Conservation (phyloP, 768 basidiomycete genomes). For the Mycena latifolia region DNA sequence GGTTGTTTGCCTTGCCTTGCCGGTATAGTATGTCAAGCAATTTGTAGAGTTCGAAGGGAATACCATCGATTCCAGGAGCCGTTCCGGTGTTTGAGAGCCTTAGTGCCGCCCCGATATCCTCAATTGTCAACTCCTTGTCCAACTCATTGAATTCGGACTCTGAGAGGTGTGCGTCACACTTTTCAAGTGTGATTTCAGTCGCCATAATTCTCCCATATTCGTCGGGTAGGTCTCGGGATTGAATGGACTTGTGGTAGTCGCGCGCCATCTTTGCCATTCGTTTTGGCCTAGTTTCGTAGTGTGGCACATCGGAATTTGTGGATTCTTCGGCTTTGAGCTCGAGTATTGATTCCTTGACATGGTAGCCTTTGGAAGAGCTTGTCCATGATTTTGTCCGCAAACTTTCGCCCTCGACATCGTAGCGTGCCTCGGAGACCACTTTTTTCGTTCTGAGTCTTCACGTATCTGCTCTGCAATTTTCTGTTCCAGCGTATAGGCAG, state of each 20-base stretch:
- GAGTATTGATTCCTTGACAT: no score
- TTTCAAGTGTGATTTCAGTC: not conserved
- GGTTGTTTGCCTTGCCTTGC: no score
- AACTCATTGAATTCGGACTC: not conserved
- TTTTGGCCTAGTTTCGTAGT: not conserved
- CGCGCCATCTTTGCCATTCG: not conserved
- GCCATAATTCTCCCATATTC: not conserved
- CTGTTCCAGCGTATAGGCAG: no score
- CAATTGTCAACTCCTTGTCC: not conserved
- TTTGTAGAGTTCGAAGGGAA: not conserved
- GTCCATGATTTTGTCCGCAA: no score
- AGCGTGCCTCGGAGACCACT: no score
- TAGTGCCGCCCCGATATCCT: not conserved
- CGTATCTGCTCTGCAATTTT: no score
- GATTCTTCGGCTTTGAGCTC: no score
- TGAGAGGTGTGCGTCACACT: not conserved
- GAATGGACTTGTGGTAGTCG: not conserved
- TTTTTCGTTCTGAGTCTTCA: no score
- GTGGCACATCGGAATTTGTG: no score
- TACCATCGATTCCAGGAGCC: not conserved
- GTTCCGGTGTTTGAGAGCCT: not conserved
- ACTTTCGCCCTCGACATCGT: no score
- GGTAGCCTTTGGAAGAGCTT: no score
- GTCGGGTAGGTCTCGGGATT: not conserved
- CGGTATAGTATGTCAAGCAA: not conserved